Evolutionary conservation across 208 protist genomes (phyloP).

Genomic region (Leishmania tropica): DNA sequence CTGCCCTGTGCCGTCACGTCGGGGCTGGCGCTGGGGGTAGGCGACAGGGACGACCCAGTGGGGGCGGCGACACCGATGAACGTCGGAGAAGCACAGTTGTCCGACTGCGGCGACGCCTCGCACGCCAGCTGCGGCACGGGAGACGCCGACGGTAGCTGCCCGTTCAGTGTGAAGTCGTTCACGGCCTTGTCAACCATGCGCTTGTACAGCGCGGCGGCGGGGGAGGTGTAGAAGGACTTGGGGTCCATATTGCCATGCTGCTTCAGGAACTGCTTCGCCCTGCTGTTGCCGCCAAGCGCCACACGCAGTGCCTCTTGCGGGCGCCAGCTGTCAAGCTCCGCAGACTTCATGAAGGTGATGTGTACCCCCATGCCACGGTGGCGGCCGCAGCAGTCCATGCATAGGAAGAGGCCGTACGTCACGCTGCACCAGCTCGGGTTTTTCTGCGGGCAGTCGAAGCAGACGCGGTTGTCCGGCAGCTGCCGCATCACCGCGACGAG

Average conservation of each 20-base stretch:
- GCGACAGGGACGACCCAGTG: conserved; percentile 8
- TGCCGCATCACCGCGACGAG: conserved; percentile 65
- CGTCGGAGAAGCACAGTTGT: conserved; percentile 1
- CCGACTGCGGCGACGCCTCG: background rate
- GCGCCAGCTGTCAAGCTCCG: conserved; percentile 91
- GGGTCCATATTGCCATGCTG: conserved; percentile 79
- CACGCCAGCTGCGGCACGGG: background rate
- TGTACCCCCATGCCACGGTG: conserved; percentile 97
- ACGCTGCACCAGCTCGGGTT: conserved; percentile 97
- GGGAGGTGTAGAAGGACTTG: conserved; percentile 70
- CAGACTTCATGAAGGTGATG: conserved; percentile 96
- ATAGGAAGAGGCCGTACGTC: conserved; percentile 97
- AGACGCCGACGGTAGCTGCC: conserved; percentile 7
- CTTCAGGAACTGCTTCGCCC: conserved; percentile 77
- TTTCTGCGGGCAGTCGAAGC: conserved; percentile 97
- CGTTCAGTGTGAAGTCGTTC: conserved; percentile 41
- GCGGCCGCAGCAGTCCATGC: conserved; percentile 95
- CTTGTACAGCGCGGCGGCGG: conserved; percentile 68
- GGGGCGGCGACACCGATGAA: conserved; percentile 6
- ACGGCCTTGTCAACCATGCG: conserved; percentile 71
- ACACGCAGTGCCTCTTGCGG: conserved; percentile 84
- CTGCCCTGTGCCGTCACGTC: conserved; percentile 28
- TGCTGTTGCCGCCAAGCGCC: conserved; percentile 90
- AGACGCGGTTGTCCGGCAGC: conserved; percentile 85
- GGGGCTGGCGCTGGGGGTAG: conserved; percentile 7